Evolutionary conservation across 2,329 filamentous ascomycete species (phyloP).

Genomic region (Domatiomyces catenatus): DNA sequence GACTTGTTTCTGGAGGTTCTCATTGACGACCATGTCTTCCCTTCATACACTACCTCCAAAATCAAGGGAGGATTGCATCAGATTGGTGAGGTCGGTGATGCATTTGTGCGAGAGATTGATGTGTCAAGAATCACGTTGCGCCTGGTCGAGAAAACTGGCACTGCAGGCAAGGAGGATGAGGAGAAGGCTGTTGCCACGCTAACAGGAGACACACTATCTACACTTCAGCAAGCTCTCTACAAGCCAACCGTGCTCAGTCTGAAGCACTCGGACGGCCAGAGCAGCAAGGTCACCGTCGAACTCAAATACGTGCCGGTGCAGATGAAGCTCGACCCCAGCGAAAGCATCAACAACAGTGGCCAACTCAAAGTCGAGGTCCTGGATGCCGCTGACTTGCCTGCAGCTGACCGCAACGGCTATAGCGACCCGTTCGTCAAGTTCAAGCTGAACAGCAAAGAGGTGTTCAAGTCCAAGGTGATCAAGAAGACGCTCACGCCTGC

Average conservation of each 20-base stretch:
- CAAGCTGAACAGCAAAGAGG: slow-evolving; percentile 69
- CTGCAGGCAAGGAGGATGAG: slow-evolving; percentile 49
- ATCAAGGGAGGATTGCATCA: slow-evolving; percentile 53
- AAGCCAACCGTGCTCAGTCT: slow-evolving; percentile 72
- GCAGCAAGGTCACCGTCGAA: slow-evolving; percentile 73
- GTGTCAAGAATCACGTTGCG: slow-evolving; percentile 85
- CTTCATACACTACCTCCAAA: slow-evolving; percentile 68
- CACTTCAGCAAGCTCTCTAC: slow-evolving; percentile 78
- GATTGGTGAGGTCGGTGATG: slow-evolving; percentile 86
- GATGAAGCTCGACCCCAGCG: slow-evolving; percentile 85
- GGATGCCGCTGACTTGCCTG: slow-evolving; percentile 72
- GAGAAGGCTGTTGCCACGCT: slow-evolving; percentile 65
- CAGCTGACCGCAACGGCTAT: slow-evolving; percentile 89
- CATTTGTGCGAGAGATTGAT: slow-evolving; percentile 91
- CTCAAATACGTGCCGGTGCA: slow-evolving; percentile 87
- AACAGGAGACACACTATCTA: slow-evolving; percentile 70
- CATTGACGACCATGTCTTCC: slow-evolving; percentile 89
- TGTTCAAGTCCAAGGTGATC: slow-evolving; percentile 88
- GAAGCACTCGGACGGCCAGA: slow-evolving; percentile 58
- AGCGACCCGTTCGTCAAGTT: slow-evolving; percentile 97
- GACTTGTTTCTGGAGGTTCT: slow-evolving; percentile 71
- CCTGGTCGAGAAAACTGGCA: slow-evolving; percentile 64
- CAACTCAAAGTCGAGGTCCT: slow-evolving; percentile 85
- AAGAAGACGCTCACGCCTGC: slow-evolving; percentile 92
- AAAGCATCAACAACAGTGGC: slow-evolving; percentile 99